phyloP scores from a whole-genome alignment of 179 eudicot genomes.

The Amaranthus tricolor region DNA sequence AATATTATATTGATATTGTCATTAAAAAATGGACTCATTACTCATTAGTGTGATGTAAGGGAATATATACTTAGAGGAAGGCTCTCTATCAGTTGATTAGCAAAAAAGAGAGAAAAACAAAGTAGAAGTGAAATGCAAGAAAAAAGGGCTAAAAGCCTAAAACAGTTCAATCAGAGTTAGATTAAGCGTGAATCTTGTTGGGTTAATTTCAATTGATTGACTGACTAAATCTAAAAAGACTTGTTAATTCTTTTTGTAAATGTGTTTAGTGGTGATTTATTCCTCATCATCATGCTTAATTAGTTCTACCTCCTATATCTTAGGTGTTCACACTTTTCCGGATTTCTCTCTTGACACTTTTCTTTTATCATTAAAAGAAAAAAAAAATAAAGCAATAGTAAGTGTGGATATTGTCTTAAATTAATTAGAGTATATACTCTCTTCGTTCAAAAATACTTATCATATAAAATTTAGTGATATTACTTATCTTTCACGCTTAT shows the following conservation, averaged over 20 bases:
- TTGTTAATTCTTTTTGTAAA: too few species aligned
- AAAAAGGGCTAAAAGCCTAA: neutral
- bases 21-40: too few species aligned
- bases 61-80: neutral
- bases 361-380: neutral
- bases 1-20: too few species aligned
- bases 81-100: conserved; percentile 1
- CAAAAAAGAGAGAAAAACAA: neutral
- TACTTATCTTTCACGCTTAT: too few species aligned
- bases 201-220: conserved; percentile 16
- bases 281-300: conserved; percentile 1
- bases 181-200: conserved; percentile 28
- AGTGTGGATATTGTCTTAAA: neutral
- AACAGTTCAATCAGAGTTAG: conserved; percentile 22
- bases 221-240: conserved; percentile 1
- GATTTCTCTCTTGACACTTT: conserved; percentile 2
- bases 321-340: conserved; percentile 15
- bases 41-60: too few species aligned
- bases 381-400: conserved; percentile 2
- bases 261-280: neutral
- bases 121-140: conserved; percentile 23
- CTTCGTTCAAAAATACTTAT: too few species aligned
- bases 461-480: too few species aligned
- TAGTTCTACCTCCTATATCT: neutral
- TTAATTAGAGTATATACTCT: too few species aligned